A percentile compares a stretch with the other conserved stretches of the same genome.
phyloP scores from a whole-genome alignment of 1,139 yeast genomes.

The Yamadazyma songkhlaensis region DNA sequence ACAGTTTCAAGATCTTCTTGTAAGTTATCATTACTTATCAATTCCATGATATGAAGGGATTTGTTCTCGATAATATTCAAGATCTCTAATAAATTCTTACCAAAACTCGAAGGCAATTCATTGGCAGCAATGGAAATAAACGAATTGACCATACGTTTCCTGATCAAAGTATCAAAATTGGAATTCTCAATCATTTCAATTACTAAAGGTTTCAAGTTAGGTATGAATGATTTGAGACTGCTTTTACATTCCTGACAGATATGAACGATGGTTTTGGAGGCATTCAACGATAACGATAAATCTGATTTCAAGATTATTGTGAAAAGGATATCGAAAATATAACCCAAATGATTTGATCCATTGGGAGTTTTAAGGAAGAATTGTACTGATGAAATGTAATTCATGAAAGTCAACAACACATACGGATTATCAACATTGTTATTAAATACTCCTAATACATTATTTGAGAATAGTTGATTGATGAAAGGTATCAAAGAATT shows the following conservation, averaged over 20 bases:
- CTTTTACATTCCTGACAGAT: conserved; percentile 61
- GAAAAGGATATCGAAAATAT: conserved; percentile 49
- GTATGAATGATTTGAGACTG: conserved; percentile 44
- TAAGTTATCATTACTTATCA: conserved; percentile 3
- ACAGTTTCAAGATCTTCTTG: conserved; percentile 14
- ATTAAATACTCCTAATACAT: conserved; percentile 14
- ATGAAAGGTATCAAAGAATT: conserved; percentile 25
- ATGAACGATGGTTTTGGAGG: conserved; percentile 59
- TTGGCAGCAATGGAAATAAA: conserved; percentile 61
- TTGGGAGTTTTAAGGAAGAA: conserved; percentile 46
- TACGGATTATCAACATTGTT: conserved; percentile 4
- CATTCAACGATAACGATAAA: conserved; percentile 24
- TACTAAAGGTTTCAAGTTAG: conserved; percentile 51
- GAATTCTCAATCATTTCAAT: conserved; percentile 50
- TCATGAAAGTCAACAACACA: conserved; percentile 42
- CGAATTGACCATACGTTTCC: conserved; percentile 61
- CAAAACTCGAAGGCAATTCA: conserved; percentile 33
- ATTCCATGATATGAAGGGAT: conserved; percentile 14
- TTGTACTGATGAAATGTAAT: conserved; percentile 51
- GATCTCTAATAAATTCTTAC: conserved; percentile 19
- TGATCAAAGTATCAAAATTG: conserved; percentile 46
- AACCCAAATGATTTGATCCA: conserved; percentile 40
- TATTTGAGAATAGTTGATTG: conserved; percentile 22
- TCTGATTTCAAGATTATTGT: conserved; percentile 25
- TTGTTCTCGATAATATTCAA: conserved; percentile 19